Percentiles rank a stretch among this genome's conserved stretches.
Evolutionary conservation across 495 filamentous ascomycete species (phyloP).

Genomic region (Annulohypoxylon nitens): DNA sequence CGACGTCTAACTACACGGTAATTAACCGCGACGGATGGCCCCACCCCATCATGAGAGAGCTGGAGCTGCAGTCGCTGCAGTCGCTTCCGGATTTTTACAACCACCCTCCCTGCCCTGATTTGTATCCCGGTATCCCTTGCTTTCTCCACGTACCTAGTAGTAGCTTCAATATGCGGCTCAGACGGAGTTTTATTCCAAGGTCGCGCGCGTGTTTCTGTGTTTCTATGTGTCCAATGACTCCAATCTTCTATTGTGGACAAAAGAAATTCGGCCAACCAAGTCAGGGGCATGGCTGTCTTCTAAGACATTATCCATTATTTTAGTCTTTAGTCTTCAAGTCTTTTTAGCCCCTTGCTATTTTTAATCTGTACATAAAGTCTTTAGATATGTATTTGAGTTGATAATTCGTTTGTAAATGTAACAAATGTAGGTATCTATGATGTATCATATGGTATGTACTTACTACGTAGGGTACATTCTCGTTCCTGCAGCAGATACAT

Average conservation of each 20-base stretch:
- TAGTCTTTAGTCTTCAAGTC: background rate
- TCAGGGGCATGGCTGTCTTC: slow-evolving; percentile 3
- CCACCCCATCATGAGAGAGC: background rate
- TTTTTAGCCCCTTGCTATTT: slow-evolving; percentile 1
- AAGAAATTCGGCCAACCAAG: slow-evolving; percentile 6
- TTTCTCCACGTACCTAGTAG: background rate
- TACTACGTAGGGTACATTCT: background rate
- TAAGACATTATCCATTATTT: background rate
- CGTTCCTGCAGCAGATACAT: slow-evolving; percentile 8
- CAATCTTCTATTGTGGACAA: background rate
- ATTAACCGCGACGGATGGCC: background rate
- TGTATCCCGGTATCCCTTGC: slow-evolving; percentile 4
- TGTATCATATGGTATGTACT: background rate
- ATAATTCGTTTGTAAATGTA: background rate
- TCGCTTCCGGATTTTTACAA: slow-evolving; percentile 9
- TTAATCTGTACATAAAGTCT: background rate
- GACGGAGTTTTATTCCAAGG: slow-evolving; percentile 7
- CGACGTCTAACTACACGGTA: slow-evolving; percentile 2
- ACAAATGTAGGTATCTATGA: background rate
- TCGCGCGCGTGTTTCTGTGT: background rate
- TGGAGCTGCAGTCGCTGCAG: background rate
- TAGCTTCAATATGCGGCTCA: slow-evolving; percentile 14
- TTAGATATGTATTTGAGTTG: background rate
- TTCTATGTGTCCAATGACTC: background rate
- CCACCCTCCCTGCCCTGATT: slow-evolving; percentile 14